These are phyloP conservation scores for Globisporangium splendens DNA, from an alignment of 352 stramenopile species.

Conservation along the genomic window DNA sequence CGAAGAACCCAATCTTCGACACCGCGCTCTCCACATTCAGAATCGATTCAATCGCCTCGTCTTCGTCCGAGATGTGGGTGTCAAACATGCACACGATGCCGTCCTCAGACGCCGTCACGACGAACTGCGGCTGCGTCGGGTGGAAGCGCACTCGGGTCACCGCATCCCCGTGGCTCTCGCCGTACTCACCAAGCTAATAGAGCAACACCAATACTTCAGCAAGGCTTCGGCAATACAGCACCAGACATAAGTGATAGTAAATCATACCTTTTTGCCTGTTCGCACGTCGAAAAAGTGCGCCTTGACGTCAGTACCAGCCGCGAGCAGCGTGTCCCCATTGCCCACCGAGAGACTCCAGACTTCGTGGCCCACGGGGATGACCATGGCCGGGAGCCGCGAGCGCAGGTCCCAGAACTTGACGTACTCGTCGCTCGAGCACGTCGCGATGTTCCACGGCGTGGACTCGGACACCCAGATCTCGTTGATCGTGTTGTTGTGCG, in stretches of 20 bases:
- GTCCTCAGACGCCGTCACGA: conserved; percentile 90
- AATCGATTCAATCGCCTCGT: conserved; percentile 88
- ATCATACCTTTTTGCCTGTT: conserved; percentile 37
- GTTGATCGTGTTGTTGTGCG: conserved; percentile 77
- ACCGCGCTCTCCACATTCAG: conserved; percentile 89
- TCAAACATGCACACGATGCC: conserved; percentile 90
- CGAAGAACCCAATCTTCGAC: conserved; percentile 87
- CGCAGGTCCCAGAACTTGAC: conserved; percentile 87
- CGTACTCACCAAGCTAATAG: conserved; percentile 82
- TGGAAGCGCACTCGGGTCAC: conserved; percentile 89
- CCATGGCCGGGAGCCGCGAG: conserved; percentile 47
- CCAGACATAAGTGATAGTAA: no score
- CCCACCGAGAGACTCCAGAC: conserved; percentile 82
- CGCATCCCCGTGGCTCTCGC: conserved; percentile 86
- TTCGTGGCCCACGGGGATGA: conserved; percentile 57
- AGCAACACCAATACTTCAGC: no score
- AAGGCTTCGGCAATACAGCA: no score
- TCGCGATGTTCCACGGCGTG: conserved; percentile 65
- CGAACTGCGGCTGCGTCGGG: conserved; percentile 63
- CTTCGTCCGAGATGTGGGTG: conserved; percentile 75
- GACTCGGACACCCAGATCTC: conserved; percentile 73
- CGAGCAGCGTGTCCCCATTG: conserved; percentile 71
- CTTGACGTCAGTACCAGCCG: conserved; percentile 67
- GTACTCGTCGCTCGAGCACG: conserved; percentile 81
- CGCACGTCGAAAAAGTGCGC: conserved; percentile 83